Percentiles rank a stretch among this genome's conserved stretches.
Conservation (phyloP, 2,329 filamentous ascomycete species). For the Pestalotiopsis sp. region DNA sequence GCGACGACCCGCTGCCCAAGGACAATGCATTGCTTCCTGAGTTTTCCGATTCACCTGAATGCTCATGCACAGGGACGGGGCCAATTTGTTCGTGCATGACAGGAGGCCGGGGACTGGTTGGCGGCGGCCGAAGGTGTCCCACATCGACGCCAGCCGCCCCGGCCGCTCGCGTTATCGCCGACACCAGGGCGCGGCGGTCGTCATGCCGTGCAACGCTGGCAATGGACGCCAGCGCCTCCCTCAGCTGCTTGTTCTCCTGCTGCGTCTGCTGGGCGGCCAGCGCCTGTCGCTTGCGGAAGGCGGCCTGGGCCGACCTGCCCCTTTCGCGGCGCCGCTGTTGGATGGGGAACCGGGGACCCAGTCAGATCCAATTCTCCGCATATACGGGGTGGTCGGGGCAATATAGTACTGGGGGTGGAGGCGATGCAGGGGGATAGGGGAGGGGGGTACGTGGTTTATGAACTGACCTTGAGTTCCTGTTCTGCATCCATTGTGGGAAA, state of each 20-base stretch:
- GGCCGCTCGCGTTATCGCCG: conserved; percentile 23
- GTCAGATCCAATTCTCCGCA: not conserved
- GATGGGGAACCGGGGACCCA: not conserved
- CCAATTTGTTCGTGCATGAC: not conserved
- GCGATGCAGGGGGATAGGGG: not conserved
- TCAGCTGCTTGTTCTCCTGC: conserved; percentile 26
- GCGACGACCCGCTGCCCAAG: not conserved
- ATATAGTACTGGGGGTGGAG: not conserved
- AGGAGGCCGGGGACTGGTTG: not conserved
- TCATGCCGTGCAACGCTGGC: conserved; percentile 14
- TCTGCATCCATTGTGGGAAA: not conserved
- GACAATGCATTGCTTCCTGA: not conserved
- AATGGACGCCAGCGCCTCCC: conserved; percentile 24
- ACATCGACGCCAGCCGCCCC: conserved; percentile 20
- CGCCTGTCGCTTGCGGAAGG: conserved; percentile 32
- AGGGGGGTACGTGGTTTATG: not conserved
- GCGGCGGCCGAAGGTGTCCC: not conserved
- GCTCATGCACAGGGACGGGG: not conserved
- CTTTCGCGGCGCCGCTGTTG: conserved; percentile 33
- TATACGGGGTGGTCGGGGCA: not conserved
- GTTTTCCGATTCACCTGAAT: not conserved
- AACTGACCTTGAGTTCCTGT: conserved; percentile 6
- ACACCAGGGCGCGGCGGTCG: conserved; percentile 21
- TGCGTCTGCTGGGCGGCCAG: conserved; percentile 20
- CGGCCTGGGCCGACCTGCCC: conserved; percentile 32